A percentile compares a stretch with the other conserved stretches of the same genome.
phyloP scores from a whole-genome alignment of 2,329 filamentous ascomycete species.

The Macroventuria anomochaeta region DNA sequence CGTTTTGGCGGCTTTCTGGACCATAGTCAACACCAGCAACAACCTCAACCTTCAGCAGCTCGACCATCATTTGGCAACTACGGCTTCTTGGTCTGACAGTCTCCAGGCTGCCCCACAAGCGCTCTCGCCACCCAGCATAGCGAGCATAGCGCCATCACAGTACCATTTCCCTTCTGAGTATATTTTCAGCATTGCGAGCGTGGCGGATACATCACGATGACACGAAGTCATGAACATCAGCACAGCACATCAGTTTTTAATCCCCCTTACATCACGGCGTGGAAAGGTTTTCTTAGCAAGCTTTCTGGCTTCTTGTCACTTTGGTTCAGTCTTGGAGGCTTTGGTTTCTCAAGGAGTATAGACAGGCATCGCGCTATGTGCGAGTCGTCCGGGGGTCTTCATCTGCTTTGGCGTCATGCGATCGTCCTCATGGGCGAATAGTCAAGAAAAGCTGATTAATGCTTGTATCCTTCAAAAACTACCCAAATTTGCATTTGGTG shows the following conservation, averaged over 20 bases:
- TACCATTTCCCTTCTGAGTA: slow-evolving; percentile 30
- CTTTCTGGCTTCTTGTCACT: slow-evolving; percentile 20
- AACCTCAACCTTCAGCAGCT: slow-evolving; percentile 20
- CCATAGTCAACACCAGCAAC: slow-evolving; percentile 30
- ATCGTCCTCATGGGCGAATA: slow-evolving; percentile 12
- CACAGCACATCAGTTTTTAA: slow-evolving; percentile 30
- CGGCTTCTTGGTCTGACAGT: slow-evolving; percentile 29
- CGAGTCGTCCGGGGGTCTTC: slow-evolving; percentile 15
- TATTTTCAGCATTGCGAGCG: slow-evolving; percentile 46
- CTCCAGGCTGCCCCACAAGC: slow-evolving; percentile 3
- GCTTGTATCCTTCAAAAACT: slow-evolving; percentile 25
- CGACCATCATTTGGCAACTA: slow-evolving; percentile 34
- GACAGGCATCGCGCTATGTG: slow-evolving; percentile 27
- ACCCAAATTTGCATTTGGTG: not conserved
- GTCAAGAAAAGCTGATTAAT: slow-evolving; percentile 35
- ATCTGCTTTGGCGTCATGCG: slow-evolving; percentile 14
- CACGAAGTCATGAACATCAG: slow-evolving; percentile 46
- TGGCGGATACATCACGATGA: slow-evolving; percentile 41
- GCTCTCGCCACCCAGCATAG: slow-evolving; percentile 2
- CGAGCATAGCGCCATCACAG: slow-evolving; percentile 15
- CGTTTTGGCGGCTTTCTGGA: slow-evolving; percentile 40
- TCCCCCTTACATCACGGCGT: slow-evolving; percentile 23
- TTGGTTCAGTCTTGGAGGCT: slow-evolving; percentile 19
- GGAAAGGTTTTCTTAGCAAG: slow-evolving; percentile 17
- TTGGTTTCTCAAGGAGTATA: slow-evolving; percentile 26